Evolutionary conservation across 257 asterid genomes (phyloP).

Genomic region (Eucommia ulmoides): DNA sequence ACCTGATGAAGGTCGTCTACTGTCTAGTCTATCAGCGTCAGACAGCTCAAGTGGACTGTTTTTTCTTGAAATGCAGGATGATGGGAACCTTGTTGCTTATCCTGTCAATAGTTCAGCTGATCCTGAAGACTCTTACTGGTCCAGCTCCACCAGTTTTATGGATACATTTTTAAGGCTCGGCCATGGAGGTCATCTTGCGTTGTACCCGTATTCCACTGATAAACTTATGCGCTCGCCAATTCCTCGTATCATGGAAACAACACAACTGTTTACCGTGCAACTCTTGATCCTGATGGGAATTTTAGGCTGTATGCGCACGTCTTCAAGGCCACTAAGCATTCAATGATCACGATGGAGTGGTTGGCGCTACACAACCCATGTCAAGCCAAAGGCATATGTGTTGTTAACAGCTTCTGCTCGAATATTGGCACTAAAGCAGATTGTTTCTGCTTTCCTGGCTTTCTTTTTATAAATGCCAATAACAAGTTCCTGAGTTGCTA

Average conservation of each 20-base stretch:
- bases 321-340: constrained; percentile 2
- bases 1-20: not conserved
- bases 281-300: constrained; percentile 15
- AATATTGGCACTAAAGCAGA: constrained; percentile 1
- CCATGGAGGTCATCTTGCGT: not conserved
- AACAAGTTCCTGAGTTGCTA: constrained; percentile 7
- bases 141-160: not conserved
- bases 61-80: constrained; percentile 13
- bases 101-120: constrained; percentile 5
- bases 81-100: constrained; percentile 20
- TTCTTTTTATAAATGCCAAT: constrained; percentile 1
- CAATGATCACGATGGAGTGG: constrained; percentile 5
- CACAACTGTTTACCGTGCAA: constrained; percentile 5
- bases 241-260: not conserved
- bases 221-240: not conserved
- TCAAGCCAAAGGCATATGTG: constrained; percentile 17
- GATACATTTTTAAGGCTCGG: constrained; percentile 5
- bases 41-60: constrained; percentile 12
- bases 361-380: constrained; percentile 11
- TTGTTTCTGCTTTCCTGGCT: constrained; percentile 18
- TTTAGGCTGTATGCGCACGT: constrained; percentile 13
- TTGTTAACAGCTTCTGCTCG: constrained; percentile 13
- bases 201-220: too few species aligned
- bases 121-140: constrained; percentile 7
- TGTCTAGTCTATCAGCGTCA: constrained; percentile 9